A percentile compares a stretch with the other conserved stretches of the same genome.
phyloP scores from a whole-genome alignment of 768 basidiomycete species.

The Trametes cinnabarina region DNA sequence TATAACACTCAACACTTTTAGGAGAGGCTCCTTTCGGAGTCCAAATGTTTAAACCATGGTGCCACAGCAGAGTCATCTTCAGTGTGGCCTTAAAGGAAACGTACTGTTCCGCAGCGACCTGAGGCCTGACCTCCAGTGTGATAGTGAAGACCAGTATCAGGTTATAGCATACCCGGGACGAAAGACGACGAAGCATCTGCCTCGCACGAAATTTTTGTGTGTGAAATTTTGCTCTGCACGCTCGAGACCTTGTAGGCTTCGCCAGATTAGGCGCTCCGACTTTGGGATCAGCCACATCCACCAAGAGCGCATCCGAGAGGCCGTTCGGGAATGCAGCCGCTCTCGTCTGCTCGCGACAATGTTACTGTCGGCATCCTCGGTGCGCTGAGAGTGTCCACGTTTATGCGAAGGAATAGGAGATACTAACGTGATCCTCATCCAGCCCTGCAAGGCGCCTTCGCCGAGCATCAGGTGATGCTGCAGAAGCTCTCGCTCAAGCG shows the following conservation, averaged over 20 bases:
- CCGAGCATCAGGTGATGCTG: constrained; percentile 76
- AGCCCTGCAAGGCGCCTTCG: constrained; percentile 94
- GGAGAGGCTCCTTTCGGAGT: constrained; percentile 3
- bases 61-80: constrained; percentile 8
- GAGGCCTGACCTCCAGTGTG: no score
- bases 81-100: no score
- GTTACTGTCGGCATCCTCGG: constrained; percentile 24
- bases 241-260: background rate
- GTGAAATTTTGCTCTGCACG: background rate
- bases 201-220: background rate
- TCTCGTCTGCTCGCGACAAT: constrained; percentile 4
- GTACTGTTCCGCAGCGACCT: no score
- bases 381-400: background rate
- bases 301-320: background rate
- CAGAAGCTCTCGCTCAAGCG: constrained; percentile 50
- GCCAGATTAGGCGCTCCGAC: constrained; percentile 7
- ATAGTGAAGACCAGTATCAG: no score
- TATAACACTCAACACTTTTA: background rate
- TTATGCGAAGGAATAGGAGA: background rate
- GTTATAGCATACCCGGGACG: no score
- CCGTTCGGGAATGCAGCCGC: constrained; percentile 10
- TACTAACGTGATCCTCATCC: background rate
- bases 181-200: background rate
- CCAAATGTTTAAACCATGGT: background rate
- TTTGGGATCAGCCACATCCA: constrained; percentile 9